Conservation (phyloP, 352 stramenopile species). For the Peronospora belbahrii region DNA sequence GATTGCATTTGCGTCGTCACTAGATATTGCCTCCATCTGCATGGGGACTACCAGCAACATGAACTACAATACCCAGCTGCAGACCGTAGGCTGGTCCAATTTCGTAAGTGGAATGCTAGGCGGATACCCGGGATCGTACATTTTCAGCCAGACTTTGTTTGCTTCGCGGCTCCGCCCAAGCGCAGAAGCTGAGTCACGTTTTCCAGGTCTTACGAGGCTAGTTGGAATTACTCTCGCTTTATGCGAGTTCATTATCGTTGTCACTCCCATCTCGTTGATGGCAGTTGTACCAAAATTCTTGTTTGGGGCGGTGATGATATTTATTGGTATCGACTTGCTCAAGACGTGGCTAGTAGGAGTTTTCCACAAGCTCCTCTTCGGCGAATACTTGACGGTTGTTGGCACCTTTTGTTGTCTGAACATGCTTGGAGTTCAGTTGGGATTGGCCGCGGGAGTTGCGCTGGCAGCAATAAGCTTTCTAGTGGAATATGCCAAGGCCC, state of each 20-base stretch:
- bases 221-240: constrained; percentile 44
- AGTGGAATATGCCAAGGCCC: constrained; percentile 65
- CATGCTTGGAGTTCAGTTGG: constrained; percentile 86
- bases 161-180: constrained; percentile 55
- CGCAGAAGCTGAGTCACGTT: constrained; percentile 22
- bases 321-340: constrained; percentile 95
- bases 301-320: constrained; percentile 94
- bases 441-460: constrained; percentile 40
- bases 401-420: constrained; percentile 89
- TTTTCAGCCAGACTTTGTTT: constrained; percentile 93
- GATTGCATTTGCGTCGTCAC: constrained; percentile 89
- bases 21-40: constrained; percentile 93
- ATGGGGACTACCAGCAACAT: constrained; percentile 90
- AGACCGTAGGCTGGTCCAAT: constrained; percentile 91
- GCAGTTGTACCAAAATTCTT: constrained; percentile 93
- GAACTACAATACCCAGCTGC: constrained; percentile 91
- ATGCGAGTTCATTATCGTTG: constrained; percentile 50
- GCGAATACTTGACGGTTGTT: constrained; percentile 88
- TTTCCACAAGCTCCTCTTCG: constrained; percentile 46
- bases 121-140: constrained; percentile 87
- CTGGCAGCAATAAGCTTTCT: constrained; percentile 72
- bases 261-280: constrained; percentile 87
- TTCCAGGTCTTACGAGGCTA: constrained; percentile 53
- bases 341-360: constrained; percentile 63
- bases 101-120: constrained; percentile 78